Evolutionary conservation across 768 basidiomycete genomes (phyloP), one percentile per base, ranked within the genome.

Genomic region (Xerocomellus intermedius): DNA sequence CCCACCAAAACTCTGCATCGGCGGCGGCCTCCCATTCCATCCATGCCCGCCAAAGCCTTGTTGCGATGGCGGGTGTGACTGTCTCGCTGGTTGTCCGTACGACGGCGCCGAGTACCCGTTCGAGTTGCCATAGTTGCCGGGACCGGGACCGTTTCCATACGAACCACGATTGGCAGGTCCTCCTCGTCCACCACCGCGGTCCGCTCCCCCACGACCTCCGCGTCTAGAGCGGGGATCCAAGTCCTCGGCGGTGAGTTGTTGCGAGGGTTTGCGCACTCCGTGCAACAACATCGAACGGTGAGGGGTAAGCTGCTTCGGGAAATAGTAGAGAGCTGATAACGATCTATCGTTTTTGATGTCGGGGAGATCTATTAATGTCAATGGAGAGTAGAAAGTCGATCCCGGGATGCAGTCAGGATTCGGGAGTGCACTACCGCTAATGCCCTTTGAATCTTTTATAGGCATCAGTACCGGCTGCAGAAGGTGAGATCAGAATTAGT

Each of bases 331-430:
- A 3, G 86, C 93, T 0, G 94, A 95, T 13, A 98, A 75, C 10
- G 95, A 91, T 22, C 84, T 81, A 72, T 99, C 94, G 67, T 89
- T 87, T 63, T 81, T 80, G 61, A 99, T 87, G 72, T 98, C 94
- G 3, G 82, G 82, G 47, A 91, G 74, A 48, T 79, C 79, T 38
- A 83, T 70, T 21, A 74, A 70, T 5, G 77, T 62, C 35, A 99
- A 73, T 9, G 91, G 93, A 32, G 82, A 83, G 62, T 86, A 85
- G 69, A 91, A 95, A 0, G 92, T 96, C 7, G 94, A 90, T 48
- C 93, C 92, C 4, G 97, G 97, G 13, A 98, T 82, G 64, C 89
- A 95, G 52, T 86, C 85, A 17, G 93, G 89, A 70, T 95, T 92
- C 16, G 91, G 86, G 19, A 92, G 73, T 33, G 93, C 82, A 37